Evolutionary conservation across 1,284 basidiomycete species (phyloP), one percentile per base, ranked within the genome.

Genomic region (Rhodotorula glutinis): DNA sequence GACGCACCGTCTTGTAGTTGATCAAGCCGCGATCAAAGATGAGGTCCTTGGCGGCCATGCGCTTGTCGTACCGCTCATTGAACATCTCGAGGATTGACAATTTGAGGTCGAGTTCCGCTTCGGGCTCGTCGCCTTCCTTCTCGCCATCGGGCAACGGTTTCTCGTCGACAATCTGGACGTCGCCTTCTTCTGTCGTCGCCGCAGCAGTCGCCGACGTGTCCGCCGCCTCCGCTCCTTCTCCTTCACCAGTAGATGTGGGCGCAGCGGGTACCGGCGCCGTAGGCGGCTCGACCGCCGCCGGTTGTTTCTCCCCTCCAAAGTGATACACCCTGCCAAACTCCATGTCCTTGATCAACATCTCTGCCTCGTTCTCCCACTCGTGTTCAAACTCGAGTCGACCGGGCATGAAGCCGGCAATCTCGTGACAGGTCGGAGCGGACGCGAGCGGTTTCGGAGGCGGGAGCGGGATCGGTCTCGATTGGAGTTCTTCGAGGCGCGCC

Each of bases 341-440:
- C 73, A 98, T 84, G 77, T 98, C 93, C 80, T 98, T 98, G 73
- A 98, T 89, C 2, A 92, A 81, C 76, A 94, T 88, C 77, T 98
- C 95, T 0, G 95, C 95, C 65, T 81, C 79, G 77, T 96, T 94
- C 77, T 98, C 95, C 25, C 92, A 82, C 79, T 98, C 96, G 74
- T 69, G 71, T 52, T 98, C 96, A 78, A 98, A 98, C 79, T 98
- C 95, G 57, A 98, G 84, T 53, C 96, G 88, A 25, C 95, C 95
- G 11, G 95, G 95, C 80, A 98, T 90, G 81, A 90, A 98, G 0
- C 90, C 91, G 17, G 87, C 87, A 52, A 98, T 85, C 81, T 98
- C 96, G 79, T 98, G 96, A 40, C 93, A 88, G 2, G 90, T 92
- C 5, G 95, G 95, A 1, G 89, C 88, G 14, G 94, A 97, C n/a